These are phyloP conservation scores for Aspergillus intermedius DNA, from an alignment of 2,329 filamentous ascomycete species.

Conservation along the genomic window DNA sequence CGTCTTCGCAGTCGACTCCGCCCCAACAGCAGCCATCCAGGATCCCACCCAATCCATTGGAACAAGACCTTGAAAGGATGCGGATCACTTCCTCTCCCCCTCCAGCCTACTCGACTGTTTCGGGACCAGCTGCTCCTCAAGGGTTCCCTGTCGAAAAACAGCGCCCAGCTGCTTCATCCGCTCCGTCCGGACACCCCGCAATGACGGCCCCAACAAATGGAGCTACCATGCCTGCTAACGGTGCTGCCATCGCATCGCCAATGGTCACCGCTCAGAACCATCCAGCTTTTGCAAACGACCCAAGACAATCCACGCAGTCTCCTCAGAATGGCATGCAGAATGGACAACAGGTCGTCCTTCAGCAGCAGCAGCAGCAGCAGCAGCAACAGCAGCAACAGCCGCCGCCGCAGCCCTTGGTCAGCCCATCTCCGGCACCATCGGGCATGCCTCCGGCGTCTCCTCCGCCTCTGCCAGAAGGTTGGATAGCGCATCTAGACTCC, in stretches of 20 bases:
- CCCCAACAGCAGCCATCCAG: constrained; percentile 17
- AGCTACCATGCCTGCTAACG: constrained; percentile 6
- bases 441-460: constrained; percentile 67
- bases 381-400: constrained; percentile 23
- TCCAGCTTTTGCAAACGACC: constrained; percentile 86
- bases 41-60: constrained; percentile 63
- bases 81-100: constrained; percentile 76
- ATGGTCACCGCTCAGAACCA: constrained; percentile 51
- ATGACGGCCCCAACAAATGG: constrained; percentile 14
- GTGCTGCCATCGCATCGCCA: constrained; percentile 18
- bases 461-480: constrained; percentile 89
- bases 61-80: constrained; percentile 80
- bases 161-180: constrained; percentile 34
- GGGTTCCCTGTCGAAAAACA: constrained; percentile 75
- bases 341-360: constrained; percentile 18
- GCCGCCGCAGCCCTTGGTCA: constrained; percentile 22
- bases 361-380: constrained; percentile 22
- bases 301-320: constrained; percentile 40
- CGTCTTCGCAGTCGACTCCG: constrained; percentile 15
- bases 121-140: constrained; percentile 43
- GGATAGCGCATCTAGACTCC: constrained; percentile 94
- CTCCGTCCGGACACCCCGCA: constrained; percentile 21
- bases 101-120: constrained; percentile 85
- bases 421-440: constrained; percentile 32
- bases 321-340: constrained; percentile 32